Percentiles rank a stretch among this genome's conserved stretches.
phyloP scores from a whole-genome alignment of 2,329 filamentous ascomycete genomes.

The Alternaria arbusti region DNA sequence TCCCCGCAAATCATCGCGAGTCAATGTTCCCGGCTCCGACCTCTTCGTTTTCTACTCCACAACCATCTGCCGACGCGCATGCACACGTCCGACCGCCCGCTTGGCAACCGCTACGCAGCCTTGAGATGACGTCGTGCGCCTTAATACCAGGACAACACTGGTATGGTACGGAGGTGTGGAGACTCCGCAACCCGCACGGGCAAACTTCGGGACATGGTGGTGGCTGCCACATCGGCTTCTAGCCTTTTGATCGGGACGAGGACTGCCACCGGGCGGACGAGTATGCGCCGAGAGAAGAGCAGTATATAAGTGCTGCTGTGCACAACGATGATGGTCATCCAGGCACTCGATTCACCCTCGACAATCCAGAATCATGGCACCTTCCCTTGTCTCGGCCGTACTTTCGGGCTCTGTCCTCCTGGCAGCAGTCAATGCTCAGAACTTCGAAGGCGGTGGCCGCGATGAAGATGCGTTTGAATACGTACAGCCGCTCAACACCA shows the following conservation, averaged over 20 bases:
- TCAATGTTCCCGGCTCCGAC: constrained; percentile 2
- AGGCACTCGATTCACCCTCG: constrained; percentile 11
- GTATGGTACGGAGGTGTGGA: constrained; percentile 16
- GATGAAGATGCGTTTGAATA: constrained; percentile 34
- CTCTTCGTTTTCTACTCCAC: constrained; percentile 10
- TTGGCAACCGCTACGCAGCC: constrained; percentile 29
- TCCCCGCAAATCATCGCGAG: constrained; percentile 4
- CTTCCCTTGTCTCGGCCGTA: constrained; percentile 29
- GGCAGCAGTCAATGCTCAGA: constrained; percentile 31
- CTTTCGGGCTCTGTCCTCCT: constrained; percentile 32
- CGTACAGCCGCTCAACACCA: constrained; percentile 39
- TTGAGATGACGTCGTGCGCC: constrained; percentile 7
- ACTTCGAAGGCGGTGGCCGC: constrained; percentile 22
- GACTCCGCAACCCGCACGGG: constrained; percentile 24
- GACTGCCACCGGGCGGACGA: constrained; percentile 9
- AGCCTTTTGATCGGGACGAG: not conserved
- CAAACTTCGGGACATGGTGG: constrained; percentile 29
- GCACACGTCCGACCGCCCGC: constrained; percentile 21
- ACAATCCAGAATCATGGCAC: constrained; percentile 29
- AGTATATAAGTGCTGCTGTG: constrained; percentile 26
- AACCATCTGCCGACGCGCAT: constrained; percentile 18
- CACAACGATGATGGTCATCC: not conserved
- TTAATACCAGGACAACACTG: constrained; percentile 18
- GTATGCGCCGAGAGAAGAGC: not conserved
- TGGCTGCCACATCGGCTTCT: constrained; percentile 1